phyloP scores from a whole-genome alignment of 805 yeast genomes.

The Kuraishia hungarica region DNA sequence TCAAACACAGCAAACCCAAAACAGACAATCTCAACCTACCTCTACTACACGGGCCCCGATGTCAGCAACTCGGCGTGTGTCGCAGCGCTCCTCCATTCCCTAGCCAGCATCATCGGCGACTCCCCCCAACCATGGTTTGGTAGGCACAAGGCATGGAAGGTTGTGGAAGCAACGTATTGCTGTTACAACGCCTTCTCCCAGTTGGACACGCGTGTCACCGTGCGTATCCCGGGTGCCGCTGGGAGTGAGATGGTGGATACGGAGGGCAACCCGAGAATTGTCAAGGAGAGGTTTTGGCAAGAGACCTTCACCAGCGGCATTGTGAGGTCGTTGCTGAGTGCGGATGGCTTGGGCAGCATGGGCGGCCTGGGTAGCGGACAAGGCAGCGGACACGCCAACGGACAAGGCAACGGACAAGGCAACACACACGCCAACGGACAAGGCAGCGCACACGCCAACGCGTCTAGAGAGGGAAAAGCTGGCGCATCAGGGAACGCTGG shows the following conservation, averaged over 20 bases:
- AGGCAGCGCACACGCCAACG: constrained; percentile 41
- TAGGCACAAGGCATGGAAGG: constrained; percentile 59
- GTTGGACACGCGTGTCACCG: constrained; percentile 64
- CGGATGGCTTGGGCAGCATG: constrained; percentile 13
- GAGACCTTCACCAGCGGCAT: constrained; percentile 65
- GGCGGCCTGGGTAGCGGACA: too few relatives aligned
- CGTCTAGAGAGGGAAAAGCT: too few relatives aligned
- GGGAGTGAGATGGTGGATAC: constrained; percentile 37
- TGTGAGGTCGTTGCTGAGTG: constrained; percentile 60
- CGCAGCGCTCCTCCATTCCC: constrained; percentile 63
- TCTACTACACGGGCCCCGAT: constrained; percentile 70
- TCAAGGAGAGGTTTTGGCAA: constrained; percentile 42
- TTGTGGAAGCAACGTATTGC: constrained; percentile 63
- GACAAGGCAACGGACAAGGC: too few relatives aligned
- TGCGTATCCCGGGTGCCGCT: constrained; percentile 69
- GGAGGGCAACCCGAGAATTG: constrained; percentile 46
- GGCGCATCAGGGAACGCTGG: too few relatives aligned
- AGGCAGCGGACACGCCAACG: constrained; percentile 41
- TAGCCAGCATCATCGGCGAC: constrained; percentile 55
- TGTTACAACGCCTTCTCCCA: constrained; percentile 52
- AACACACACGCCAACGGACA: constrained; percentile 34
- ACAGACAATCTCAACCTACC: constrained; percentile 58
- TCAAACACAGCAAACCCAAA: constrained; percentile 28
- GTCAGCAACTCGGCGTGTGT: constrained; percentile 70
- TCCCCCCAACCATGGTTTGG: constrained; percentile 77